Evolutionary conservation across 495 filamentous ascomycete genomes (phyloP).

Genomic region (Lineolata rhizophorae): DNA sequence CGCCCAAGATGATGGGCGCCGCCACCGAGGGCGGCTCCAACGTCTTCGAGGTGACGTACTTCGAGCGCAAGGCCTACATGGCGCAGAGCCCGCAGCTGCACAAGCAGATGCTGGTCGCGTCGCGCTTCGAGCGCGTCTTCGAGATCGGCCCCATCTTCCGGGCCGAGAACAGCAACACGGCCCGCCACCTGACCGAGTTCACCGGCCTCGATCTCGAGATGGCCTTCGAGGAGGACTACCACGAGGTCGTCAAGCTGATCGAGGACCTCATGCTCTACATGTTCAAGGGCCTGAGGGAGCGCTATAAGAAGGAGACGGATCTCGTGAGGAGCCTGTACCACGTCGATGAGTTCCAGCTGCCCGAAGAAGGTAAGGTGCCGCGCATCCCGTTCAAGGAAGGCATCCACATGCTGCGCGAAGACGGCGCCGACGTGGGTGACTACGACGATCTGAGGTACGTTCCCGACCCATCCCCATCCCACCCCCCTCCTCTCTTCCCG

Average conservation of each 20-base stretch:
- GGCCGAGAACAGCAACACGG: constrained; percentile 25
- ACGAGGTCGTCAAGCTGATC: constrained; percentile 22
- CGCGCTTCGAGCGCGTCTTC: constrained; percentile 20
- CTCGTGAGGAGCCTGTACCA: constrained; percentile 20
- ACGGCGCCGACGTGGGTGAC: constrained; percentile 44
- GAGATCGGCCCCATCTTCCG: constrained; percentile 24
- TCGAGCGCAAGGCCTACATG: constrained; percentile 19
- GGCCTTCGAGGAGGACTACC: constrained; percentile 24
- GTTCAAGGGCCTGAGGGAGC: constrained; percentile 19
- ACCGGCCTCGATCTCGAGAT: constrained; percentile 25
- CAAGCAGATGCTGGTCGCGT: constrained; percentile 25
- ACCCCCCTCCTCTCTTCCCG: neutral
- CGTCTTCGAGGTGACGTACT: constrained; percentile 24
- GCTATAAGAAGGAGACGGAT: constrained; percentile 21
- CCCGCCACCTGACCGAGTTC: constrained; percentile 24
- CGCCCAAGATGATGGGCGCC: constrained; percentile 20
- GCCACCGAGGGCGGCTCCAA: constrained; percentile 22
- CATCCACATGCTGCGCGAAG: constrained; percentile 58
- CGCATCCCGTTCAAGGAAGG: constrained; percentile 72
- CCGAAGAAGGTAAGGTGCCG: constrained; percentile 49
- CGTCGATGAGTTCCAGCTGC: constrained; percentile 24
- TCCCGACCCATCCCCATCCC: constrained; percentile 12
- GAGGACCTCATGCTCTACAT: constrained; percentile 24
- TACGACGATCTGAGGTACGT: constrained; percentile 60
- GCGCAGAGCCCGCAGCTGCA: constrained; percentile 24